phyloP scores from a whole-genome alignment of 1,139 yeast genomes.

The Lodderomyces margitis region DNA sequence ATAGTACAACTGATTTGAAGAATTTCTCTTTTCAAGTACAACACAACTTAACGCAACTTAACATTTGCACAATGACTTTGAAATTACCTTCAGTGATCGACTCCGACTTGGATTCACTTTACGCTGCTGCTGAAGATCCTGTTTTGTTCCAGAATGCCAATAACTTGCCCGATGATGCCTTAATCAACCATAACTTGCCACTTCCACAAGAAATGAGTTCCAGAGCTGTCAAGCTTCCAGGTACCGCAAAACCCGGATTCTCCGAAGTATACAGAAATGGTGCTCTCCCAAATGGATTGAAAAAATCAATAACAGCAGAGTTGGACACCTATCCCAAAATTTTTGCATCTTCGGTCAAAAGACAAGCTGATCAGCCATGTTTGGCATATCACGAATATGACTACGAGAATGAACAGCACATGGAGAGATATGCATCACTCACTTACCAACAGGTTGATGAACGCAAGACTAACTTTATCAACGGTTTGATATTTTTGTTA shows the following conservation, averaged over 20 bases:
- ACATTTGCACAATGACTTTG: not conserved
- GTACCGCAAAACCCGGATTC: constrained; percentile 29
- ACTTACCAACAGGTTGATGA: constrained; percentile 23
- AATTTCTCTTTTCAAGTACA: too few species aligned
- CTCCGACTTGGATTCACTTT: constrained; percentile 11
- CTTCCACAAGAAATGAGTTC: constrained; percentile 17
- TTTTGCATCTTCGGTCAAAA: constrained; percentile 23
- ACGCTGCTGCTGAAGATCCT: constrained; percentile 13
- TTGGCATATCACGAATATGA: constrained; percentile 32
- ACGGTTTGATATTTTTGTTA: constrained; percentile 33
- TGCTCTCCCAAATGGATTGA: constrained; percentile 21
- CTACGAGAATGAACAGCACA: constrained; percentile 24
- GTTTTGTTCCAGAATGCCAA: constrained; percentile 20
- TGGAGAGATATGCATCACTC: constrained; percentile 18
- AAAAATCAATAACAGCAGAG: constrained; percentile 22
- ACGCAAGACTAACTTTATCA: constrained; percentile 26
- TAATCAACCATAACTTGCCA: constrained; percentile 25
- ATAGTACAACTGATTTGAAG: too few species aligned
- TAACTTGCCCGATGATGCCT: constrained; percentile 16
- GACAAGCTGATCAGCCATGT: constrained; percentile 24
- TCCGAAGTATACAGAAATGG: constrained; percentile 36
- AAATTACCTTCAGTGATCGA: constrained; percentile 15
- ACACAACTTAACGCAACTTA: too few species aligned
- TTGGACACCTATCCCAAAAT: constrained; percentile 29
- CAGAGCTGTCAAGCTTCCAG: constrained; percentile 27